These are phyloP conservation scores for Neonectria punicea DNA, from an alignment of 2,329 filamentous ascomycete genomes.

Conservation along the genomic window DNA sequence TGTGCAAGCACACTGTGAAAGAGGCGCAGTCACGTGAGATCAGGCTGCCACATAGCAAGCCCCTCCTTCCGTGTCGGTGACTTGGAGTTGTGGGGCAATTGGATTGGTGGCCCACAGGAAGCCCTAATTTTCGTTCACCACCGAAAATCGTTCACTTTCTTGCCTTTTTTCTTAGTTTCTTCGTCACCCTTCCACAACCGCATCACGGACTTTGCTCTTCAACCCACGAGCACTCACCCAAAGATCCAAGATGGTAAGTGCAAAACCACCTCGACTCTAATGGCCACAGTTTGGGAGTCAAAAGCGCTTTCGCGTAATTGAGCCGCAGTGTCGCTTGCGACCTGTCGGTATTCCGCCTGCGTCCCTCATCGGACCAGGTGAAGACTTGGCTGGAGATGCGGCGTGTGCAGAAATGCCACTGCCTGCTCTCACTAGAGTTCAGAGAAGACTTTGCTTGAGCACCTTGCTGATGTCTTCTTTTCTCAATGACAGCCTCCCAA, in stretches of 20 bases:
- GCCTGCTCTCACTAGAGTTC: conserved; percentile 87
- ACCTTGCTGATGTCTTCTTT: conserved; percentile 97
- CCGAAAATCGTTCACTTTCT: conserved; percentile 37
- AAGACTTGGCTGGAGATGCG: conserved; percentile 74
- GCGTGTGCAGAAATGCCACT: conserved; percentile 65
- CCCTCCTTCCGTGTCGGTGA: conserved; percentile 21
- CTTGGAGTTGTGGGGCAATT: conserved; percentile 19
- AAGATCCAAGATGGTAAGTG: conserved; percentile 57
- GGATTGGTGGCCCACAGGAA: conserved; percentile 34
- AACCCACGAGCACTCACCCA: conserved; percentile 51
- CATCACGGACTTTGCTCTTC: conserved; percentile 49
- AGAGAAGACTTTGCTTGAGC: conserved; percentile 86
- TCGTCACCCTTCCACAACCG: conserved; percentile 44
- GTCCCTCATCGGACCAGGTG: conserved; percentile 54
- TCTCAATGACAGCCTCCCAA: conserved; percentile 99
- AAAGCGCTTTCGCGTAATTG: conserved; percentile 49
- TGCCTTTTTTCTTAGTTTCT: conserved; percentile 42
- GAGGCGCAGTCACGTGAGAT: conserved; percentile 34
- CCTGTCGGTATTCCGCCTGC: conserved; percentile 50
- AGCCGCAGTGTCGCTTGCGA: conserved; percentile 47
- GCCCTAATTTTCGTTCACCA: conserved; percentile 54
- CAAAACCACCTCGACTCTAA: conserved; percentile 49
- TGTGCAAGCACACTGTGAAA: conserved; percentile 18
- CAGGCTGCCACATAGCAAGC: conserved; percentile 1
- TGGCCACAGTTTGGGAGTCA: conserved; percentile 52